These are phyloP conservation scores for Sambucus nigra DNA, from an alignment of 129 eudicot species.

Conservation along the genomic window DNA sequence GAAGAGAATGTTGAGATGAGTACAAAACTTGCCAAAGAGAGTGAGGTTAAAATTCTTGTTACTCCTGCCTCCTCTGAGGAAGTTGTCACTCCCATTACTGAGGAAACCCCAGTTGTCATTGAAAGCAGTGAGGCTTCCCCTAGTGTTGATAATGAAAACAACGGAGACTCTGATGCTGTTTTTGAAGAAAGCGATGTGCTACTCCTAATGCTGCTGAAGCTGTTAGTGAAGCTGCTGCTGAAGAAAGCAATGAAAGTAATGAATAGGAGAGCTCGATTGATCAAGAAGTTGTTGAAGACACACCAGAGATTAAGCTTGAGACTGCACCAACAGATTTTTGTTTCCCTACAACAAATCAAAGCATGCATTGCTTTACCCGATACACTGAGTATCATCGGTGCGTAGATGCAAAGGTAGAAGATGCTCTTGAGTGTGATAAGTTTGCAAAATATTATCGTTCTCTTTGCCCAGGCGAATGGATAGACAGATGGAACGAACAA, in stretches of 20 bases:
- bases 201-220: too few species aligned
- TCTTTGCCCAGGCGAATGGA: conserved; percentile 58
- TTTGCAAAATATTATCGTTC: too few species aligned
- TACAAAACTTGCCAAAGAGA: conserved; percentile 32
- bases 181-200: conserved; percentile 35
- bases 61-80: conserved; percentile 19
- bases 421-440: too few species aligned
- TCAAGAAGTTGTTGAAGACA: too few species aligned
- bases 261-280: conserved; percentile 33
- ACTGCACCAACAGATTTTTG: conserved; percentile 54
- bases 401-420: conserved; percentile 50
- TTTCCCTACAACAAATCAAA: conserved; percentile 47
- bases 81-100: conserved; percentile 32
- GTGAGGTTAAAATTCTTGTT: conserved; percentile 21
- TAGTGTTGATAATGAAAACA: conserved; percentile 21
- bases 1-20: conserved; percentile 27
- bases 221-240: too few species aligned
- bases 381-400: conserved; percentile 48
- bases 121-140: conserved; percentile 31
- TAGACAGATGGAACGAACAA: conserved; percentile 87
- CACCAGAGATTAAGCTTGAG: conserved; percentile 75
- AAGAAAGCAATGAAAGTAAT: too few species aligned
- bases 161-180: not conserved
- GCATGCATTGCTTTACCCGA: conserved; percentile 51
- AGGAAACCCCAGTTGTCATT: conserved; percentile 34